Conservation (phyloP, 208 protist species). For the Willaertia magna region DNA sequence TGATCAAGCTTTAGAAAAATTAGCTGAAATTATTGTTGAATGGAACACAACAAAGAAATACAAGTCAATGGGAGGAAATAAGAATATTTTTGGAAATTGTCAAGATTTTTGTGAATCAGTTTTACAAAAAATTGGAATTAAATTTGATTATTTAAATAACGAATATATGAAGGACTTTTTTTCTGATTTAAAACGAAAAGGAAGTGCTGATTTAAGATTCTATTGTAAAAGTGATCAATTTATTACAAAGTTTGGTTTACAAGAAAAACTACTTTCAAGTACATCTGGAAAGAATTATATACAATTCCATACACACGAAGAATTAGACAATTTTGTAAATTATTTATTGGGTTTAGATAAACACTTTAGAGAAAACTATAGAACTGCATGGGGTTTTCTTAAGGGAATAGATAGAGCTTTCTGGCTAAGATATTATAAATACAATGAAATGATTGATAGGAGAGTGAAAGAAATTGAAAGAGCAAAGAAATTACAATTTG, state of each 20-base stretch:
- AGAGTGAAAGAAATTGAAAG: background rate
- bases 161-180: background rate
- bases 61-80: background rate
- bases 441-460: background rate
- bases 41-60: background rate
- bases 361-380: background rate
- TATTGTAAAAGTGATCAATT: background rate
- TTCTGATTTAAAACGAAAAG: background rate
- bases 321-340: background rate
- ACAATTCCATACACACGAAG: background rate
- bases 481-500: background rate
- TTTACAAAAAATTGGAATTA: background rate
- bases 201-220: background rate
- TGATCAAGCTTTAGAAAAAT: background rate
- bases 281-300: background rate
- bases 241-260: background rate
- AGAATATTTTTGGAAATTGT: background rate
- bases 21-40: background rate
- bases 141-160: background rate
- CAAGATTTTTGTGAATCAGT: background rate
- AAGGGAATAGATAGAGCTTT: background rate
- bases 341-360: background rate
- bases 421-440: background rate
- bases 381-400: background rate
- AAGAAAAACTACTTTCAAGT: background rate